Evolutionary conservation across 352 stramenopile genomes (phyloP), one percentile per base, ranked within the genome.

Genomic region (Globisporangium recalcitrans): DNA sequence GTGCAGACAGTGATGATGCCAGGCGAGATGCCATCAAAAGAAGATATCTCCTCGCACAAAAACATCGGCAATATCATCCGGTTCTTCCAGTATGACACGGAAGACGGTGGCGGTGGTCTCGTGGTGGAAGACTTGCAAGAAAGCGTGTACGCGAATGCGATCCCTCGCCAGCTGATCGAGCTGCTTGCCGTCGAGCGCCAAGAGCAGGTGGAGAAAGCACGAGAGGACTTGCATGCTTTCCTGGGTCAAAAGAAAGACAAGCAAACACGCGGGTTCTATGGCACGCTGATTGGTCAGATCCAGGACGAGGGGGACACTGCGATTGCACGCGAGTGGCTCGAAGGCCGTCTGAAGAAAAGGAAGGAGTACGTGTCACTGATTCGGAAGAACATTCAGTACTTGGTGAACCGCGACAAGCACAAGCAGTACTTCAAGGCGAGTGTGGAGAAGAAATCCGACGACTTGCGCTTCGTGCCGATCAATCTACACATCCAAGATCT

Each of bases 391-490:
- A 89, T 93, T 34, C 87, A 95, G 61, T 91, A 90, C 40, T 55
- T 93, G 27, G 85, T 95, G 31, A 90, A 92, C 46, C 85, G 85
- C 21, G 85, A 94, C 70, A 94, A 94, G 59, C 80, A 95, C 77
- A 93, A 93, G 55, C 78, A 87, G 53, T 93, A 94, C 47, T 95
- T 95, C 73, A 95, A 95, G 67, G 83, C 87, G 4, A 94, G 85
- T 57, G 82, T 93, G 16, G 87, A 93, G 63, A 95, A 93, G 56
- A 94, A 94, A 56, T 90, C 79, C 16, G 62, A 75, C 0, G 85
- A 91, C 22, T 64, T 95, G 63, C 84, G 84, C 1, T 95, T 95
- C 44, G 82, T 95, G 27, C 87, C 87, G 14, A 91, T 94, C 59
- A 95, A 95, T 44, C 73, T 95, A 67, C 87, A 95, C 61, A 90